A percentile compares a stretch with the other conserved stretches of the same genome.
Evolutionary conservation across 495 filamentous ascomycete genomes (phyloP).

Genomic region (Penicillium steckii): DNA sequence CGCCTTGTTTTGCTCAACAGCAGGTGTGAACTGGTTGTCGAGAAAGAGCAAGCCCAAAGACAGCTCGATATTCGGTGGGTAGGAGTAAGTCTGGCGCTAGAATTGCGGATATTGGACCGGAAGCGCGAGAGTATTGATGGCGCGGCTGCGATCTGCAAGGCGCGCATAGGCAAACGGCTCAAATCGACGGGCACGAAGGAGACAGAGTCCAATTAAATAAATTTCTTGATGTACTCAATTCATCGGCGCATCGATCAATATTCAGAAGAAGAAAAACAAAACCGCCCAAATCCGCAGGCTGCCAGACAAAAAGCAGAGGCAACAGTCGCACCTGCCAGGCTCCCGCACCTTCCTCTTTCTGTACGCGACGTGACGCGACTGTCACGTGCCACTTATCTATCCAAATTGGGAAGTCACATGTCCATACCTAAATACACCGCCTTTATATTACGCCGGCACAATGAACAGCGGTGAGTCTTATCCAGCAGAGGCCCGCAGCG

Average conservation of each 20-base stretch:
- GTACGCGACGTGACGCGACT: constrained; percentile 41
- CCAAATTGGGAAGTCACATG: constrained; percentile 1
- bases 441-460: constrained; percentile 14
- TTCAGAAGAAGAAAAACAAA: no score
- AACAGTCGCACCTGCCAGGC: constrained; percentile 15
- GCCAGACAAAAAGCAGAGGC: constrained; percentile 3
- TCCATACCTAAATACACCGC: constrained; percentile 19
- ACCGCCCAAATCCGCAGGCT: no score
- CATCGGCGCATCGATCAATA: no score
- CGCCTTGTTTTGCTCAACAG: neutral
- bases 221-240: neutral
- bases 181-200: neutral
- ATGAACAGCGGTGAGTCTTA: constrained; percentile 16
- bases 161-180: constrained; percentile 30
- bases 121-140: constrained; percentile 19
- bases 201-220: constrained; percentile 6
- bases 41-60: neutral
- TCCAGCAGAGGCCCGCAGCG: neutral
- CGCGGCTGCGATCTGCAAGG: constrained; percentile 18
- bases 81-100: neutral
- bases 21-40: neutral
- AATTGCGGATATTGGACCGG: constrained; percentile 5
- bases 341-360: constrained; percentile 15
- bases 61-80: neutral
- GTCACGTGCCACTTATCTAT: constrained; percentile 34